phyloP scores from a whole-genome alignment of 306 rosid genomes.

The Pueraria montana region DNA sequence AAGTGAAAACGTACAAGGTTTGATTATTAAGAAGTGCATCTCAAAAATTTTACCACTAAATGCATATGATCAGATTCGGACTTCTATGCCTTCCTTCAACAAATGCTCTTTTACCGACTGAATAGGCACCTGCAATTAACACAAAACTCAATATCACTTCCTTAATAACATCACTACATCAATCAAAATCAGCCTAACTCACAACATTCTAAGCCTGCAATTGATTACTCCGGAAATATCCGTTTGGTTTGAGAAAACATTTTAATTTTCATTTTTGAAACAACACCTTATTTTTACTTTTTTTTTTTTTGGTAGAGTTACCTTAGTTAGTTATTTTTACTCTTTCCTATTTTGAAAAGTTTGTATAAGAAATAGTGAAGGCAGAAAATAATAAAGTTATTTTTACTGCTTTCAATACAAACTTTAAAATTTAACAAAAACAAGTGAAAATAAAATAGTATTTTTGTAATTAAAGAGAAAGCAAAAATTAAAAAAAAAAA shows the following conservation, averaged over 20 bases:
- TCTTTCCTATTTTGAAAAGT: no score
- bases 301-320: no score
- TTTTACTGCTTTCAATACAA: no score
- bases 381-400: no score
- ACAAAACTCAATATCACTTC: slow-evolving; percentile 10
- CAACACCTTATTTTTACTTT: not conserved
- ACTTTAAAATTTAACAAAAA: no score
- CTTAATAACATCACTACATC: not conserved
- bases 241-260: not conserved
- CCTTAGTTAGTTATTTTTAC: no score
- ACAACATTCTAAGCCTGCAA: not conserved
- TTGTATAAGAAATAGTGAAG: no score
- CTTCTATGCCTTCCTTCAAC: slow-evolving; percentile 82
- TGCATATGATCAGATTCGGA: slow-evolving; percentile 62
- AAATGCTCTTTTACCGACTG: slow-evolving; percentile 84
- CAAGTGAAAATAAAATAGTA: no score
- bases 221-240: not conserved
- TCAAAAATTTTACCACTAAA: not conserved
- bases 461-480: not conserved
- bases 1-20: not conserved
- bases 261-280: not conserved
- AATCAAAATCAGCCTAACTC: not conserved
- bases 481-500: not conserved
- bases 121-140: slow-evolving; percentile 77
- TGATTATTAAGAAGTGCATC: not conserved